Evolutionary conservation across 805 yeast genomes (phyloP).

Genomic region (Lachancea meyersii): DNA sequence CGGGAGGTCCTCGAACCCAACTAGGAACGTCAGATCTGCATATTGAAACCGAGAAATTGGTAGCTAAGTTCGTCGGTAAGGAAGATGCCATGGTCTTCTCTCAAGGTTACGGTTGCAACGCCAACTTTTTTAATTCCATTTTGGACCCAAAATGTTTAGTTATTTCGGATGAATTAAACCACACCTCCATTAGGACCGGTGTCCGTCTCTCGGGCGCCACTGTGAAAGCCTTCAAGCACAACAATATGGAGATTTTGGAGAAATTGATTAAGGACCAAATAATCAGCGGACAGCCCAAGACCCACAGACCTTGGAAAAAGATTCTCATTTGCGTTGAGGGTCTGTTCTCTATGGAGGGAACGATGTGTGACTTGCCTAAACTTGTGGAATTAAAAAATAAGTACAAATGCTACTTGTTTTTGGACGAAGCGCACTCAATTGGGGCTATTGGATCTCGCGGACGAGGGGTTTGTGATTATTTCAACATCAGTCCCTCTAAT

Average conservation of each 20-base stretch:
- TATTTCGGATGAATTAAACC: slow-evolving; percentile 90
- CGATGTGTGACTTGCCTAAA: slow-evolving; percentile 73
- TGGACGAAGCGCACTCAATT: slow-evolving; percentile 97
- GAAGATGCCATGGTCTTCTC: slow-evolving; percentile 82
- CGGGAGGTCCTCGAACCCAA: slow-evolving; percentile 68
- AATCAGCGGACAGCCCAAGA: slow-evolving; percentile 89
- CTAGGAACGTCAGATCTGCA: slow-evolving; percentile 78
- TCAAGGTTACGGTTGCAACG: slow-evolving; percentile 96
- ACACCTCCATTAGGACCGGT: slow-evolving; percentile 93
- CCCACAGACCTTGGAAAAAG: slow-evolving; percentile 95
- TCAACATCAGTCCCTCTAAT: slow-evolving; percentile 65
- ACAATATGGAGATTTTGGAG: slow-evolving; percentile 79
- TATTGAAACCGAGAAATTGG: slow-evolving; percentile 59
- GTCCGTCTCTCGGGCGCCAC: slow-evolving; percentile 88
- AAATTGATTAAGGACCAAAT: slow-evolving; percentile 73
- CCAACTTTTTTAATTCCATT: slow-evolving; percentile 73
- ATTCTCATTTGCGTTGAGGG: slow-evolving; percentile 86
- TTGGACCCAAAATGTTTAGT: slow-evolving; percentile 85
- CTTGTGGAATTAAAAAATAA: slow-evolving; percentile 68
- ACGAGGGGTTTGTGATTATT: slow-evolving; percentile 92
- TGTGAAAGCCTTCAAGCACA: slow-evolving; percentile 87
- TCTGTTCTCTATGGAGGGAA: slow-evolving; percentile 88
- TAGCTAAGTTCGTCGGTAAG: slow-evolving; percentile 85
- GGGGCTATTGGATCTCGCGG: slow-evolving; percentile 98
- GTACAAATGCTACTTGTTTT: slow-evolving; percentile 82